Evolutionary conservation across 371 early-diverging fungal species (phyloP).

Genomic region (Coemansia sp.): DNA sequence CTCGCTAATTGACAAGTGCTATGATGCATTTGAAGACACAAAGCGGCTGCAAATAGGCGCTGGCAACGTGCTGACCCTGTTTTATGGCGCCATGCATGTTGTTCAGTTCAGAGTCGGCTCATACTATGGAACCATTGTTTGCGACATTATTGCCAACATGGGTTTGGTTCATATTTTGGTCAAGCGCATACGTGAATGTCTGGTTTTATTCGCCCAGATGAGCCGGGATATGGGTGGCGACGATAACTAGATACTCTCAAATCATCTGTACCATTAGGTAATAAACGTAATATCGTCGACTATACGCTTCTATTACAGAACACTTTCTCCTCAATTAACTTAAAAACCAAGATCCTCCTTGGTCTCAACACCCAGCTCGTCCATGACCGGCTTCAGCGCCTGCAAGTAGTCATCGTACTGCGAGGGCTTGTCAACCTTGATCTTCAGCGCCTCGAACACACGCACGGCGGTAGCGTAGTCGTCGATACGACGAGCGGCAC

Average conservation of each 20-base stretch:
- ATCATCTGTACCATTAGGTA: not conserved
- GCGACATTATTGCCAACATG: constrained; percentile 42
- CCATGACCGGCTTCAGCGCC: constrained; percentile 80
- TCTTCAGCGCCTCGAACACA: constrained; percentile 89
- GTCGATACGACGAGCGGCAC: constrained; percentile 89
- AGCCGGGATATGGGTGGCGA: constrained; percentile 11
- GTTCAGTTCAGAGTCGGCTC: constrained; percentile 49
- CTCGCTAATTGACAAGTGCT: constrained; percentile 42
- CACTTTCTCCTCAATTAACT: not conserved
- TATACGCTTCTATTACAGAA: constrained; percentile 13
- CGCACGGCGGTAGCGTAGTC: constrained; percentile 90
- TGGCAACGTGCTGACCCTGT: constrained; percentile 38
- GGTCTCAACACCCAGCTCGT: constrained; percentile 83
- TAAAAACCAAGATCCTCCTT: constrained; percentile 73
- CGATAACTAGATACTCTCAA: not conserved
- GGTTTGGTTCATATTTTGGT: constrained; percentile 45
- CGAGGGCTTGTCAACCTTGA: constrained; percentile 77
- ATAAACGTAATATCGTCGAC: not conserved
- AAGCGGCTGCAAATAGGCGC: constrained; percentile 38
- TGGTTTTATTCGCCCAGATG: constrained; percentile 22
- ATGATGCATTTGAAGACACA: constrained; percentile 46
- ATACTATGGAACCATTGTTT: constrained; percentile 50
- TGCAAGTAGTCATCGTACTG: constrained; percentile 87
- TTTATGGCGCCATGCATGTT: constrained; percentile 48
- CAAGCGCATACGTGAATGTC: constrained; percentile 31